phyloP scores from a whole-genome alignment of 2,329 filamentous ascomycete species.

The Dactylellina cionopaga region DNA sequence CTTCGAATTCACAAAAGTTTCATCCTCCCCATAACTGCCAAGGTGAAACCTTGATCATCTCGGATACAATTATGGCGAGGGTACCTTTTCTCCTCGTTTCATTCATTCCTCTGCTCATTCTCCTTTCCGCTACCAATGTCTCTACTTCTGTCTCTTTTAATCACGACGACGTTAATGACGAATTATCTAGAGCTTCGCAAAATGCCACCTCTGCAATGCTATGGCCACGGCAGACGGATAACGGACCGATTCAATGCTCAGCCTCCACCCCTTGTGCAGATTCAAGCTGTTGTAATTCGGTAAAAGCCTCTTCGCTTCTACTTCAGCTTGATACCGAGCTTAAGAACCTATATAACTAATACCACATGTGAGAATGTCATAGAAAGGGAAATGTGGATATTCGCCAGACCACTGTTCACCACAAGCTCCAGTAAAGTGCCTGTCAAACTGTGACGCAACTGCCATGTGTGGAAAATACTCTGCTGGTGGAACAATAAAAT shows the following conservation, averaged over 20 bases:
- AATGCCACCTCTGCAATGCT: no score
- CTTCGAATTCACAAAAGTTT: no score
- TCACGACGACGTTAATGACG: no score
- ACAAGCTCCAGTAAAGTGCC: slow-evolving; percentile 8
- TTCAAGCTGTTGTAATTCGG: slow-evolving; percentile 30
- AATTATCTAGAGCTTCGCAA: no score
- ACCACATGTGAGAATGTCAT: not conserved
- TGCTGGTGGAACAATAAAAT: slow-evolving; percentile 7
- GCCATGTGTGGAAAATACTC: slow-evolving; percentile 34
- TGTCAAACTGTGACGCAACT: slow-evolving; percentile 18
- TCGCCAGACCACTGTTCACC: slow-evolving; percentile 16
- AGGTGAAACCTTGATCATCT: no score
- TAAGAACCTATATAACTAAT: not conserved
- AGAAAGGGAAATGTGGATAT: slow-evolving; percentile 33
- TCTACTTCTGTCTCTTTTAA: no score
- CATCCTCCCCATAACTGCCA: no score
- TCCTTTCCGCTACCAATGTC: no score
- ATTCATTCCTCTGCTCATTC: no score
- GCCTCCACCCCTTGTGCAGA: slow-evolving; percentile 9
- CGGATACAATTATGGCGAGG: no score
- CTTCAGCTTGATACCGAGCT: not conserved
- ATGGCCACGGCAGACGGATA: no score
- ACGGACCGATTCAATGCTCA: slow-evolving; percentile 25
- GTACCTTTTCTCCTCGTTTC: no score
- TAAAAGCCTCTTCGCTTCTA: not conserved